phyloP scores from a whole-genome alignment of 2,329 filamentous ascomycete genomes.

The Cercospora sp. region DNA sequence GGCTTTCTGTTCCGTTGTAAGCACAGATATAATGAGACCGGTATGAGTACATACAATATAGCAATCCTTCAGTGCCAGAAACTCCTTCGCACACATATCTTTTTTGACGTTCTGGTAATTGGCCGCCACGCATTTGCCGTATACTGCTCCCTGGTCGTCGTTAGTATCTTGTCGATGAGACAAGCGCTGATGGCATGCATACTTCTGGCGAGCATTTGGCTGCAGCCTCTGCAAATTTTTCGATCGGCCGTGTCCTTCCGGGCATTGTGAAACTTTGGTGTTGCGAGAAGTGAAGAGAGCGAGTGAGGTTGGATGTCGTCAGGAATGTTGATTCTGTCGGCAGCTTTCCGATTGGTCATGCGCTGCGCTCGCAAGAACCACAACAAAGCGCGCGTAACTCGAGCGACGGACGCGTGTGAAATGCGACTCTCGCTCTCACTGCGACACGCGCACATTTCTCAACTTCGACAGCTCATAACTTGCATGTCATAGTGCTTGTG shows the following conservation, averaged over 20 bases:
- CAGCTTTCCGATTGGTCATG: background rate
- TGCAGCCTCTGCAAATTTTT: slow-evolving; percentile 66
- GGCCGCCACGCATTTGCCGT: slow-evolving; percentile 85
- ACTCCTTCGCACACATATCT: slow-evolving; percentile 85
- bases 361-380: slow-evolving; percentile 1
- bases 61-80: slow-evolving; percentile 81
- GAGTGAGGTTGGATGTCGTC: slow-evolving; percentile 3
- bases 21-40: background rate
- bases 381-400: slow-evolving; percentile 16
- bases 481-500: slow-evolving; percentile 19
- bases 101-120: slow-evolving; percentile 91
- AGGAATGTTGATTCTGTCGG: background rate
- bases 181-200: slow-evolving; percentile 23
- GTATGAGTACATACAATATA: slow-evolving; percentile 66
- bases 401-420: background rate
- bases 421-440: background rate
- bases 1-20: slow-evolving; percentile 28
- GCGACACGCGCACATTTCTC: slow-evolving; percentile 2
- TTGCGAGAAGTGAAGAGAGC: background rate
- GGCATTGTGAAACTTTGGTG: slow-evolving; percentile 37
- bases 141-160: slow-evolving; percentile 67
- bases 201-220: slow-evolving; percentile 68
- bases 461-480: slow-evolving; percentile 10
- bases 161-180: slow-evolving; percentile 8
- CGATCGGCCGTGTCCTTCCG: slow-evolving; percentile 61